These are phyloP conservation scores for Trypanosoma vivax DNA, from an alignment of 208 protist species.

Conservation along the genomic window DNA sequence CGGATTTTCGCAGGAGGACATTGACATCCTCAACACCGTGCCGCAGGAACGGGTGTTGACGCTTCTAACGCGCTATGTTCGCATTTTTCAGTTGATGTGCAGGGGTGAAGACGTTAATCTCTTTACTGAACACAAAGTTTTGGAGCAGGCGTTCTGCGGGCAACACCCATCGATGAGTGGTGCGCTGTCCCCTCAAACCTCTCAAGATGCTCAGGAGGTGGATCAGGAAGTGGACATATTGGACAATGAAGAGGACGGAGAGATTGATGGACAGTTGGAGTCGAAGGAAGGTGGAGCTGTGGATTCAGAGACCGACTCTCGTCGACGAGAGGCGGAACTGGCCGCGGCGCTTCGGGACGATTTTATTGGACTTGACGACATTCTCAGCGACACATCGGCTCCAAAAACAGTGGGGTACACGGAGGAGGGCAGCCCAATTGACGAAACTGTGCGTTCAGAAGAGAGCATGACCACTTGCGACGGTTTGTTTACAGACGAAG, in stretches of 20 bases:
- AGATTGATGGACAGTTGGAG: neutral
- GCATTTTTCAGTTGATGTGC: conserved; percentile 75
- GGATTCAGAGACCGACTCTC: neutral
- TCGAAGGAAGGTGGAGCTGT: too few relatives aligned
- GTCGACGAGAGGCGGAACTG: conserved; percentile 13
- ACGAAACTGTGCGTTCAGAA: too few relatives aligned
- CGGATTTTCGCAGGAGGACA: conserved; percentile 47
- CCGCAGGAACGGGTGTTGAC: conserved; percentile 35
- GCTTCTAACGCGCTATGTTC: conserved; percentile 40
- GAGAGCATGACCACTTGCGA: too few relatives aligned
- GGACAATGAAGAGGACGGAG: neutral
- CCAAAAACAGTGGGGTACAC: neutral
- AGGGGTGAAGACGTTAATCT: conserved; percentile 42
- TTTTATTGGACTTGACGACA: conserved; percentile 29
- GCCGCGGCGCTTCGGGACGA: conserved; percentile 21
- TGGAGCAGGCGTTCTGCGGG: neutral
- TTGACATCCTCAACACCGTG: conserved; percentile 47
- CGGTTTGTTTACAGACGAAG: neutral
- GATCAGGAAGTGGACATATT: neutral
- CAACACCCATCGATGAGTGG: too few relatives aligned
- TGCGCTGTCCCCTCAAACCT: too few relatives aligned
- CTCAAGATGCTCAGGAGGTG: neutral
- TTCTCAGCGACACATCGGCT: conserved; percentile 7
- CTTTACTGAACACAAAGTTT: conserved; percentile 24
- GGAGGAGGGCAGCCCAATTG: neutral